Percentiles rank a stretch among this genome's conserved stretches.
Evolutionary conservation across 2,329 filamentous ascomycete genomes (phyloP).

Genomic region (Trichoderma cornu-damae): DNA sequence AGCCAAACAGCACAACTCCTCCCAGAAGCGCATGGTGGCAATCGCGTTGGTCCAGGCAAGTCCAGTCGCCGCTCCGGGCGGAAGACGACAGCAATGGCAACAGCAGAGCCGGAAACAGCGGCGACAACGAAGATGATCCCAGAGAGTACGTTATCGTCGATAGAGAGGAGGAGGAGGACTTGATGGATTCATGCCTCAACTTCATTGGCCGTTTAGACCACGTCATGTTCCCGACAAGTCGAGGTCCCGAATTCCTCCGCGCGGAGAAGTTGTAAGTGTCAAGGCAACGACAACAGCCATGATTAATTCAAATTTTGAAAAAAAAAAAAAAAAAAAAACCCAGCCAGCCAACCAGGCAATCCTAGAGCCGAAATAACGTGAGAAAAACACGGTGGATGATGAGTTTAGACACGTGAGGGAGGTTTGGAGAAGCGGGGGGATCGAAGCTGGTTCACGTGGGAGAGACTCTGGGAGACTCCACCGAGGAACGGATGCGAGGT

Average conservation of each 20-base stretch:
- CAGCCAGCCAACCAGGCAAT: not conserved
- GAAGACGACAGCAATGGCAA: not conserved
- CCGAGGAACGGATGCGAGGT: not conserved
- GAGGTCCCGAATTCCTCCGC: not conserved
- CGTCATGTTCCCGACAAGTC: not conserved
- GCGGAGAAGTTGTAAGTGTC: not conserved
- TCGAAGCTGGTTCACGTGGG: not conserved
- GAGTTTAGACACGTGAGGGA: not conserved
- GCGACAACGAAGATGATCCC: not conserved
- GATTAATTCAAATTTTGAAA: too few species aligned
- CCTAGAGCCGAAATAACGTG: not conserved
- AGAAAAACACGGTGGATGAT: not conserved
- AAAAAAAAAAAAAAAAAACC: too few species aligned
- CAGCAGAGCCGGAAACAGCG: not conserved
- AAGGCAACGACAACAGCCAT: not conserved
- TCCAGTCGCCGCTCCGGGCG: not conserved
- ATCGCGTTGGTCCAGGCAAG: not conserved
- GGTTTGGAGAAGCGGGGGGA: not conserved
- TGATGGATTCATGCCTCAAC: not conserved
- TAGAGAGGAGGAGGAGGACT: not conserved
- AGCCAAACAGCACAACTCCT: not conserved
- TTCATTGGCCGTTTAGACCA: not conserved
- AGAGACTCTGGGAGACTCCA: conserved; percentile 11
- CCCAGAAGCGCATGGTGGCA: not conserved
- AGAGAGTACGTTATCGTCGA: not conserved